phyloP scores from a whole-genome alignment of 1,284 basidiomycete species.

The Takashimella koratensis region DNA sequence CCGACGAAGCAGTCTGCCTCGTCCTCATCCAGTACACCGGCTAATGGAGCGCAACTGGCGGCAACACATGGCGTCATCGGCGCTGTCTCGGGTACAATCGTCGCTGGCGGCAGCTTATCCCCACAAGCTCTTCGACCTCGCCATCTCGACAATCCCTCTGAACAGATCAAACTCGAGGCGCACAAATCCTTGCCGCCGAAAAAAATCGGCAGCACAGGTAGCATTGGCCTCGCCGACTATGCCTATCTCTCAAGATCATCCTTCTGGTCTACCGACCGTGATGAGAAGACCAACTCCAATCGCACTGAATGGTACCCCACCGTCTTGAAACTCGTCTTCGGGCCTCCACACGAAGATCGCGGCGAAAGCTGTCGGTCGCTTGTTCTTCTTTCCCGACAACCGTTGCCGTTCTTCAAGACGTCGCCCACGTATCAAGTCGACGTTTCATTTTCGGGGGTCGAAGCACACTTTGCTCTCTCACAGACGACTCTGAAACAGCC shows the following conservation, averaged over 20 bases:
- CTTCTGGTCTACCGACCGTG: not conserved
- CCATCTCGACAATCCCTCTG: not conserved
- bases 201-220: not conserved
- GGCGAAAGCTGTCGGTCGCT: not conserved
- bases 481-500: not conserved
- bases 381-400: not conserved
- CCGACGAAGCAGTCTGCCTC: not conserved
- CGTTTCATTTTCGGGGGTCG: not conserved
- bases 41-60: not conserved
- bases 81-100: no score
- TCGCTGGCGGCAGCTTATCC: not conserved
- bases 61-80: not conserved
- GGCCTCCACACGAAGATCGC: not conserved
- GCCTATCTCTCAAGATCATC: not conserved
- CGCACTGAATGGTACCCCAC: not conserved
- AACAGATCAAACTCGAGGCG: not conserved
- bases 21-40: not conserved
- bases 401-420: not conserved
- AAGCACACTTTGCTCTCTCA: not conserved
- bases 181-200: not conserved
- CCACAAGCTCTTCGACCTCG: not conserved
- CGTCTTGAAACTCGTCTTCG: not conserved
- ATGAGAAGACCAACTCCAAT: not conserved
- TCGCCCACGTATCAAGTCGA: not conserved
- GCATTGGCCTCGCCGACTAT: not conserved